A percentile compares a stretch with the other conserved stretches of the same genome.
Evolutionary conservation across 1,139 yeast species (phyloP).

Genomic region (Kurtzmaniella natalensis): DNA sequence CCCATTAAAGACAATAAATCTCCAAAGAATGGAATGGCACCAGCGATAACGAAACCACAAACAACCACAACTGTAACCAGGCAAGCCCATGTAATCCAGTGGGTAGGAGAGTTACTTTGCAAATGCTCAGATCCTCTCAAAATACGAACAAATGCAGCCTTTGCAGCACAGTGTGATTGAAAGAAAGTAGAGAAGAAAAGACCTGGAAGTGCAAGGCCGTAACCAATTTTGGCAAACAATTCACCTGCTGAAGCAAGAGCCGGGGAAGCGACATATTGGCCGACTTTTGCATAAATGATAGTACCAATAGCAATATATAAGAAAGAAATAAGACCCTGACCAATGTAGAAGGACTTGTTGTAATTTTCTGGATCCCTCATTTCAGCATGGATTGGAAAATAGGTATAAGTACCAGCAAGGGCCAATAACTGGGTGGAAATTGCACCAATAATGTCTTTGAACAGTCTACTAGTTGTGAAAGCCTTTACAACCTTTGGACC

Average conservation of each 20-base stretch:
- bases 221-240: no score
- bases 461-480: constrained; percentile 7
- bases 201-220: no score
- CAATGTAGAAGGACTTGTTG: no score
- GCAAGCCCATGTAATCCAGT: constrained; percentile 11
- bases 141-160: constrained; percentile 12
- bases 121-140: constrained; percentile 10
- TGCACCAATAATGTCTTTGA: constrained; percentile 9
- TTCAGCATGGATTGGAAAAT: constrained; percentile 12
- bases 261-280: no score
- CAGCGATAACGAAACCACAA: constrained; percentile 12
- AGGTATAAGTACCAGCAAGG: constrained; percentile 11
- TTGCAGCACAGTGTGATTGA: constrained; percentile 13
- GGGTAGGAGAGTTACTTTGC: constrained; percentile 11
- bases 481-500: constrained; percentile 8
- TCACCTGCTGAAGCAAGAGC: no score
- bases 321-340: no score
- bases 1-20: constrained; percentile 10
- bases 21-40: constrained; percentile 12
- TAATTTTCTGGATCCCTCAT: no score
- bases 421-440: constrained; percentile 11
- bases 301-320: no score
- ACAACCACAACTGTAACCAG: constrained; percentile 10
- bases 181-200: constrained; percentile 11
- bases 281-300: no score